phyloP scores from a whole-genome alignment of 2,329 filamentous ascomycete species.

The Hypoxylon sp. region DNA sequence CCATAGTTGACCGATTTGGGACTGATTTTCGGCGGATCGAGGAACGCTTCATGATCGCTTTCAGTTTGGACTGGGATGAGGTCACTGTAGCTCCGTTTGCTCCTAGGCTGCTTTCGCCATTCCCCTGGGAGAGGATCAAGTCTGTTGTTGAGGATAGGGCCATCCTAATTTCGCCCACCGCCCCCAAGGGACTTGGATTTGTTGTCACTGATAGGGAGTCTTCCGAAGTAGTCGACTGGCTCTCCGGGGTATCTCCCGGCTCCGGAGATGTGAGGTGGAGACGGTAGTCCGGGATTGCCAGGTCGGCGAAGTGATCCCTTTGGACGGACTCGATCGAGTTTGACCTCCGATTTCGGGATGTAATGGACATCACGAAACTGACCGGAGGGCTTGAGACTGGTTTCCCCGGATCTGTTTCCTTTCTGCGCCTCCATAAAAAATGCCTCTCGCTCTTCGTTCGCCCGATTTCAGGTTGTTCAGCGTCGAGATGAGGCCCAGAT shows the following conservation, averaged over 20 bases:
- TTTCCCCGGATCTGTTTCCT: conserved; percentile 50
- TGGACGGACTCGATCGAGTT: conserved; percentile 30
- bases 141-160: conserved; percentile 35
- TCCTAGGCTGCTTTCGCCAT: conserved; percentile 28
- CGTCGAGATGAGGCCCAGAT: conserved; percentile 17
- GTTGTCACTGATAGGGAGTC: conserved; percentile 30
- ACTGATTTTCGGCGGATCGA: conserved; percentile 49
- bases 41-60: conserved; percentile 51
- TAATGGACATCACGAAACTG: conserved; percentile 39
- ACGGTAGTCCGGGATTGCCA: conserved; percentile 51
- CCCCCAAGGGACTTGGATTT: conserved; percentile 19
- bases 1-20: conserved; percentile 47
- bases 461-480: conserved; percentile 20
- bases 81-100: conserved; percentile 56
- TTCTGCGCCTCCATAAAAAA: conserved; percentile 56
- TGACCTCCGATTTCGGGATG: conserved; percentile 37
- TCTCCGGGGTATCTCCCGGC: conserved; percentile 26
- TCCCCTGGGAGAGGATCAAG: conserved; percentile 28
- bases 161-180: conserved; percentile 30
- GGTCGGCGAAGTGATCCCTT: conserved; percentile 48
- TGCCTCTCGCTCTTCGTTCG: conserved; percentile 44
- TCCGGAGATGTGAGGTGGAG: conserved; percentile 47
- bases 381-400: conserved; percentile 27
- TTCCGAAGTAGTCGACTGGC: conserved; percentile 31
- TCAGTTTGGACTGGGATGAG: conserved; percentile 57